Evolutionary conservation across 176 grass and related monocot species (phyloP), one percentile per base, ranked within the genome.

Genomic region (Dendrocalamus sinicus): DNA sequence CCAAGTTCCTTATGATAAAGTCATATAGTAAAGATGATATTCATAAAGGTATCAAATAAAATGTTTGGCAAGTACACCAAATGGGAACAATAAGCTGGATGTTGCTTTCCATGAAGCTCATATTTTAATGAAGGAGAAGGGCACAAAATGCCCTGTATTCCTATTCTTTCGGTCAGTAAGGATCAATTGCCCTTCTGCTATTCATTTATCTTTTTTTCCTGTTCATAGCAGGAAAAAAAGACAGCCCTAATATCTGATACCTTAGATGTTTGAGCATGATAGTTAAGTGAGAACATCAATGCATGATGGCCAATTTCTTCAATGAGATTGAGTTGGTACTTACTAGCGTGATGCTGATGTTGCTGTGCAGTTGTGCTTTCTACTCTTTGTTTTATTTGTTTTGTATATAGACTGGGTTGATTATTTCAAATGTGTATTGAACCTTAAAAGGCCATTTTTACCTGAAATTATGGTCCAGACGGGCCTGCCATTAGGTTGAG

Each of bases 1-100:
- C 95, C 70, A 97, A 84, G 70, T 97, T 97, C 86, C 95, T 95
- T 59, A 90, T 97, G 86, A 97, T 97, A 73, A 95, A 97, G 48
- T 97, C 95, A 22, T 95, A 84, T 63, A 95, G 92, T 82, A 91
- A 97, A 89, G 91, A 95, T 85, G 95, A 95, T 63, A 87, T 97
- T 88, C 91, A 90, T 83, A 93, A 95, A 82, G 89, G 89, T 79
- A 80, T 97, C 53, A 95, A 95, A 39, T 30, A 30, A 0, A 30
- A 30, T 30, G 28, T 30, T 30, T 30, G 28, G 28, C 28, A 30
- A 30, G 28, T 30, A 30, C 28, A 30, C 28, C 28, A 30, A 30
- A 30, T 30, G 28, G 28, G 28, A 30, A 30, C 28, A 30, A 30
- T 30, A 30, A 30, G 28, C 28, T 30, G 28, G 28, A 30, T 30